A percentile compares a stretch with the other conserved stretches of the same genome.
phyloP scores from a whole-genome alignment of 1,139 yeast genomes.

The Geotrichum aggregatum region DNA sequence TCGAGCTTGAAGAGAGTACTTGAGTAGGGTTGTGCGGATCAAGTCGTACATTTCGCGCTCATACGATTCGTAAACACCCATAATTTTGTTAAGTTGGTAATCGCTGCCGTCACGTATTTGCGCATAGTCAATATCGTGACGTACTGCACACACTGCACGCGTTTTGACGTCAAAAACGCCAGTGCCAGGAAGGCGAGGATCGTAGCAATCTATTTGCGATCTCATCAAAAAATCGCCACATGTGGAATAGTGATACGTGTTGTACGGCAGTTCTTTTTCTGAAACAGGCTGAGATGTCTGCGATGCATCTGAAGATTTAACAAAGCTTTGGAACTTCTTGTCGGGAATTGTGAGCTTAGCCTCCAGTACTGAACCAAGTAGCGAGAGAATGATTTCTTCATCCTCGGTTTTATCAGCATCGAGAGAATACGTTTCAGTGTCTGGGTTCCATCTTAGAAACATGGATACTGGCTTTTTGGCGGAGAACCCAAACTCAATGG shows the following conservation, averaged over 20 bases:
- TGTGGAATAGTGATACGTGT: conserved; percentile 66
- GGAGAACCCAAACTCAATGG: conserved; percentile 37
- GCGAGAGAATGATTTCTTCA: conserved; percentile 65
- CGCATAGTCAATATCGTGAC: conserved; percentile 70
- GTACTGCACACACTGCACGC: conserved; percentile 80
- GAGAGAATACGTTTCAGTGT: conserved; percentile 52
- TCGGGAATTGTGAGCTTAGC: conserved; percentile 61
- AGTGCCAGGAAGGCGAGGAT: conserved; percentile 73
- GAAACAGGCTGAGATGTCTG: neutral
- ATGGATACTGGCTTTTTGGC: conserved; percentile 45
- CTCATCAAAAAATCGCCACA: conserved; percentile 71
- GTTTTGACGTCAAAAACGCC: conserved; percentile 93
- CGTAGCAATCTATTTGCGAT: conserved; percentile 86
- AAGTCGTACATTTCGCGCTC: conserved; percentile 77
- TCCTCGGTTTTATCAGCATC: conserved; percentile 69
- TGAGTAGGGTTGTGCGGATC: conserved; percentile 71
- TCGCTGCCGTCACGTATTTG: conserved; percentile 53
- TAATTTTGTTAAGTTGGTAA: conserved; percentile 59
- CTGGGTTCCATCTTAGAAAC: conserved; percentile 40
- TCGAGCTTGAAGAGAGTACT: conserved; percentile 85
- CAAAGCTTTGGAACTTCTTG: conserved; percentile 40
- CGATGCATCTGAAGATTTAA: conserved; percentile 20
- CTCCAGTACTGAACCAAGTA: conserved; percentile 77
- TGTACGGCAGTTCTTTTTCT: conserved; percentile 24
- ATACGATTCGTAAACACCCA: conserved; percentile 71